Percentiles rank a stretch among this genome's conserved stretches.
phyloP scores from a whole-genome alignment of 768 basidiomycete genomes.

The Lactarius indigo region DNA sequence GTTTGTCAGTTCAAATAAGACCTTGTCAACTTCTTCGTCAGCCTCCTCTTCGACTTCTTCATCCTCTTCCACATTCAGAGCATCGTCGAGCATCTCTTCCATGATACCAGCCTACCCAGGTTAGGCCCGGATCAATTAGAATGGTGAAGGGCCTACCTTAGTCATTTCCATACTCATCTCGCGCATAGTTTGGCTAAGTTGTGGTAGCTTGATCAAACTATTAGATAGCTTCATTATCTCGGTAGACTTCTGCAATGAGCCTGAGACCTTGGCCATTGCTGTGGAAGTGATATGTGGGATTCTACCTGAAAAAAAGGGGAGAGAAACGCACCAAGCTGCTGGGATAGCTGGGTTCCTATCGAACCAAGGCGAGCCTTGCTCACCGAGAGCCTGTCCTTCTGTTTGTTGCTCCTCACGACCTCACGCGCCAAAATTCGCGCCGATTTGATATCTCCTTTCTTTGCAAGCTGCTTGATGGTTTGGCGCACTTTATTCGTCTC shows the following conservation, averaged over 20 bases:
- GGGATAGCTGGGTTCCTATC: slow-evolving; percentile 81
- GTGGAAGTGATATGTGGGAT: slow-evolving; percentile 4
- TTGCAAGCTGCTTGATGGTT: slow-evolving; percentile 84
- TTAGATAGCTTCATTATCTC: slow-evolving; percentile 99
- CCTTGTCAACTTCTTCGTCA: slow-evolving; percentile 95
- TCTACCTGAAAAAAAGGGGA: not conserved
- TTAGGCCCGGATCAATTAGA: slow-evolving; percentile 17
- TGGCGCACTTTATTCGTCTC: slow-evolving; percentile 77
- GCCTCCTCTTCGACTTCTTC: slow-evolving; percentile 96
- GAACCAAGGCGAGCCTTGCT: slow-evolving; percentile 92
- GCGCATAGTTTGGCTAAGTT: slow-evolving; percentile 89
- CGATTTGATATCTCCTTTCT: slow-evolving; percentile 88
- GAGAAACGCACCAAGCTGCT: slow-evolving; percentile 78
- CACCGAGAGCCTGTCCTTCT: slow-evolving; percentile 87
- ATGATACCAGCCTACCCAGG: slow-evolving; percentile 84
- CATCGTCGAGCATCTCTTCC: slow-evolving; percentile 97
- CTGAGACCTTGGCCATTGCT: slow-evolving; percentile 98
- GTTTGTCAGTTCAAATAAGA: slow-evolving; percentile 91
- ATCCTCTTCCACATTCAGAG: slow-evolving; percentile 86
- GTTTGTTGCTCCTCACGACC: slow-evolving; percentile 92
- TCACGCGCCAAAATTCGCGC: slow-evolving; percentile 91
- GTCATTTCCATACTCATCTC: slow-evolving; percentile 99
- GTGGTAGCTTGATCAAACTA: slow-evolving; percentile 84
- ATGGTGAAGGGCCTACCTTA: slow-evolving; percentile 51
- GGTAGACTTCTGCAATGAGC: slow-evolving; percentile 95